These are phyloP conservation scores for Gypsophila paniculata DNA, from an alignment of 179 eudicot genomes.

Conservation along the genomic window DNA sequence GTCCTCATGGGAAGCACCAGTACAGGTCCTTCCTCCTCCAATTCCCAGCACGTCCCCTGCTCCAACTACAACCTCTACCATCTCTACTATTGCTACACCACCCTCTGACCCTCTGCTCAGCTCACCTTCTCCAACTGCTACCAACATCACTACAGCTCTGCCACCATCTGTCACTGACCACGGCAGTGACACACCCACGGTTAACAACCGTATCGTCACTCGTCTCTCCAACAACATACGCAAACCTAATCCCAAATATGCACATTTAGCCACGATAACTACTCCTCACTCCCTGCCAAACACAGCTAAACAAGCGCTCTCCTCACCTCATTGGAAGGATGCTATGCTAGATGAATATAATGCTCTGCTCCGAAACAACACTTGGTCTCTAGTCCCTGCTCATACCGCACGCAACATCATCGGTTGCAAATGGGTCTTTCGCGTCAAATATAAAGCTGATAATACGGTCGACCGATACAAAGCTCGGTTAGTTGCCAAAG, in stretches of 20 bases:
- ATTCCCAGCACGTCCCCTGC: too few relatives aligned
- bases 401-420: neutral
- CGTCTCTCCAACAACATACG: too few relatives aligned
- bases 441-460: neutral
- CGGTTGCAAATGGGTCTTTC: neutral
- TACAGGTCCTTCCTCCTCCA: too few relatives aligned
- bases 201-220: too few relatives aligned
- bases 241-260: neutral
- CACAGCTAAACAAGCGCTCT: neutral
- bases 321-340: neutral
- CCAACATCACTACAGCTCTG: too few relatives aligned
- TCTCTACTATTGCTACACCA: too few relatives aligned
- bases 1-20: too few relatives aligned
- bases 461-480: neutral
- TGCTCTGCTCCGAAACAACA: neutral
- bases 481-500: neutral
- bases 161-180: too few relatives aligned
- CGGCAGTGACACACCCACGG: too few relatives aligned
- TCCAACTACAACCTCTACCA: too few relatives aligned
- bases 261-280: neutral
- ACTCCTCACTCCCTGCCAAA: neutral
- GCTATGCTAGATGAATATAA: neutral
- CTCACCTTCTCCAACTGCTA: too few relatives aligned
- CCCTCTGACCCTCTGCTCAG: too few relatives aligned
- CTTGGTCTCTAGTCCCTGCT: neutral